These are phyloP conservation scores for Pseudogymnoascus sp. DNA, from an alignment of 2,329 filamentous ascomycete species.

Conservation along the genomic window DNA sequence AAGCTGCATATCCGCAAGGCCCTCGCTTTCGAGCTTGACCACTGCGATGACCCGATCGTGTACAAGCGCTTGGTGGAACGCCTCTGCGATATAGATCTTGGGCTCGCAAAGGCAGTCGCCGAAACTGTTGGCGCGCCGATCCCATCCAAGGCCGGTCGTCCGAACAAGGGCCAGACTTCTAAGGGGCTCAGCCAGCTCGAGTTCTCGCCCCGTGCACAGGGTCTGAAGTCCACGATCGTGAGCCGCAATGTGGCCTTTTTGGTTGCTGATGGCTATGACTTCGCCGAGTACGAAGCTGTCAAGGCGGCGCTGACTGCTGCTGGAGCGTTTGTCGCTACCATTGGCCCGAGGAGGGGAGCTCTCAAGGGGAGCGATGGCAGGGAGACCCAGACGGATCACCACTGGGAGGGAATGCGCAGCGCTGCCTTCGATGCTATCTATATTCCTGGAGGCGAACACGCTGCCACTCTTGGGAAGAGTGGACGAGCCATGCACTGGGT, in stretches of 20 bases:
- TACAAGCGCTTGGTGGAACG: slow-evolving; percentile 63
- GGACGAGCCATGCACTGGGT: slow-evolving; percentile 71
- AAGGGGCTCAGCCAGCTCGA: slow-evolving; percentile 62
- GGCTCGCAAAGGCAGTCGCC: slow-evolving; percentile 60
- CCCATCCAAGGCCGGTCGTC: slow-evolving; percentile 42
- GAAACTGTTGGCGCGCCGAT: slow-evolving; percentile 58
- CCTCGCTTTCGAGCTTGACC: slow-evolving; percentile 65
- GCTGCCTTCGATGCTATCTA: slow-evolving; percentile 77
- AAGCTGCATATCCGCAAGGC: slow-evolving; percentile 53
- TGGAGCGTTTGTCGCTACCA: slow-evolving; percentile 62
- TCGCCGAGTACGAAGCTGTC: slow-evolving; percentile 55
- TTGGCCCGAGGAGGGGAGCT: slow-evolving; percentile 57
- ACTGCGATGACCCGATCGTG: slow-evolving; percentile 71
- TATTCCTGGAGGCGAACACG: slow-evolving; percentile 61
- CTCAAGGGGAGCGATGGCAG: slow-evolving; percentile 42
- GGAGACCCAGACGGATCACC: slow-evolving; percentile 62
- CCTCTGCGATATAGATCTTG: slow-evolving; percentile 63
- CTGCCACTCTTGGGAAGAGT: slow-evolving; percentile 56
- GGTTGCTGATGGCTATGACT: slow-evolving; percentile 69
- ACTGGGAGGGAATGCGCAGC: slow-evolving; percentile 70
- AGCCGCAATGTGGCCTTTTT: slow-evolving; percentile 67
- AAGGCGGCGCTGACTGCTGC: slow-evolving; percentile 54
- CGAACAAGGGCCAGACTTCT: slow-evolving; percentile 61
- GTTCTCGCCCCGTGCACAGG: slow-evolving; percentile 43
- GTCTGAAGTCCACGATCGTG: slow-evolving; percentile 52